These are phyloP conservation scores for Penicillium paradoxum DNA, from an alignment of 495 filamentous ascomycete species.

Conservation along the genomic window DNA sequence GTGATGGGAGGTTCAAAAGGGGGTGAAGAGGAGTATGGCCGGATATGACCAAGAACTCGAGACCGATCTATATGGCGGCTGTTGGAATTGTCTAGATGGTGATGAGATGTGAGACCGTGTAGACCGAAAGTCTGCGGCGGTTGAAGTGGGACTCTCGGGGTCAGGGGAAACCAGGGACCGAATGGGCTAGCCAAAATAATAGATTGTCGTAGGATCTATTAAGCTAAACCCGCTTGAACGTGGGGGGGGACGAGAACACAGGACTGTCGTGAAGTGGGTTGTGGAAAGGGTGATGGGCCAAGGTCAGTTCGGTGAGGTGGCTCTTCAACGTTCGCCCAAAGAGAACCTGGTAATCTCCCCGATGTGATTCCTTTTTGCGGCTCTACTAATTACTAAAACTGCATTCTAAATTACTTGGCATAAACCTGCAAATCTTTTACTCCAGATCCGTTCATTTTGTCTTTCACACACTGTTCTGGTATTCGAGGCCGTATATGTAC, in stretches of 20 bases:
- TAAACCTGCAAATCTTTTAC: not conserved
- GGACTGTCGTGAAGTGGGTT: not conserved
- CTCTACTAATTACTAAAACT: no score
- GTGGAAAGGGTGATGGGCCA: slow-evolving; percentile 14
- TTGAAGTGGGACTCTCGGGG: slow-evolving; percentile 29
- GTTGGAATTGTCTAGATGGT: slow-evolving; percentile 19
- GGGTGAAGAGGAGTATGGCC: slow-evolving; percentile 6
- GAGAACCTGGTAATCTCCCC: not conserved
- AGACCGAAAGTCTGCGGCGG: slow-evolving; percentile 27
- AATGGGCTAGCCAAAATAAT: slow-evolving; percentile 12
- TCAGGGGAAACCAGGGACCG: slow-evolving; percentile 31
- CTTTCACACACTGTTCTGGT: no score
- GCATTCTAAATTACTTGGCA: not conserved
- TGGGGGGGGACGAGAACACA: not conserved
- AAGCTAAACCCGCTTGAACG: not conserved
- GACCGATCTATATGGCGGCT: slow-evolving; percentile 28
- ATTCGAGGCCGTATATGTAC: no score
- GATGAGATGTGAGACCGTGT: slow-evolving; percentile 20
- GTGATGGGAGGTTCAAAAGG: slow-evolving; percentile 4
- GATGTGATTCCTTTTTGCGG: not conserved
- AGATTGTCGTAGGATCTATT: not conserved
- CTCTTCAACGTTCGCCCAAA: slow-evolving; percentile 5
- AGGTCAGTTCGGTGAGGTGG: slow-evolving; percentile 20
- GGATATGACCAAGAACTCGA: slow-evolving; percentile 2
- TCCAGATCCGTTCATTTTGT: no score